Evolutionary conservation across 2,329 filamentous ascomycete species (phyloP).

Genomic region (Leptographium wingfieldii): DNA sequence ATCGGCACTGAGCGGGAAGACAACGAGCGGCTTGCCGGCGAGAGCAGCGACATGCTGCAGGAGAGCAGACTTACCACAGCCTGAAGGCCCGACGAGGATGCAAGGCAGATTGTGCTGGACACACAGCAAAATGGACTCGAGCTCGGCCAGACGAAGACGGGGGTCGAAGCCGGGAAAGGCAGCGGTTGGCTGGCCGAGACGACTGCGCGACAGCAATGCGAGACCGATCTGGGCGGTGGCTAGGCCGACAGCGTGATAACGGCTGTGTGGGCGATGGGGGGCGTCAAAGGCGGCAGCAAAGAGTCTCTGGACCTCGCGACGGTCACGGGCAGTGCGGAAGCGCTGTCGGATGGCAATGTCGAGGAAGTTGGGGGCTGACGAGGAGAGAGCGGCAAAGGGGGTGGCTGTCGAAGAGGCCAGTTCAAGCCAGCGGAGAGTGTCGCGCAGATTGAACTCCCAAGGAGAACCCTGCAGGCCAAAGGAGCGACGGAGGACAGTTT

Average conservation of each 20-base stretch:
- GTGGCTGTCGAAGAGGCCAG: conserved; percentile 43
- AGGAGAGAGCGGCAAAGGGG: conserved; percentile 54
- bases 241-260: conserved; percentile 58
- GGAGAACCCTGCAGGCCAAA: conserved; percentile 59
- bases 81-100: conserved; percentile 75
- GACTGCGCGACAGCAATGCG: conserved; percentile 53
- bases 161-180: conserved; percentile 37
- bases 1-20: conserved; percentile 85
- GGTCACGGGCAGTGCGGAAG: conserved; percentile 64
- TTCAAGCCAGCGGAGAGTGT: conserved; percentile 78
- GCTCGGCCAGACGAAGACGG: conserved; percentile 49
- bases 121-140: conserved; percentile 81
- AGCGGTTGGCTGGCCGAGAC: conserved; percentile 33
- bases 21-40: conserved; percentile 62
- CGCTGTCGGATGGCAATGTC: conserved; percentile 75
- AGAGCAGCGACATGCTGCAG: conserved; percentile 70
- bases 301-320: conserved; percentile 48
- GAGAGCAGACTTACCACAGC: conserved; percentile 74
- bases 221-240: conserved; percentile 67
- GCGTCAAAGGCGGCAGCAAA: conserved; percentile 51
- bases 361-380: conserved; percentile 61
- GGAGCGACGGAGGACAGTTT: conserved; percentile 46
- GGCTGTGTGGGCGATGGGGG: conserved; percentile 42
- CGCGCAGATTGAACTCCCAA: conserved; percentile 92
- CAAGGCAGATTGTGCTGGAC: conserved; percentile 79